Evolutionary conservation across 257 asterid genomes (phyloP).

Genomic region (Eustoma russellianum): DNA sequence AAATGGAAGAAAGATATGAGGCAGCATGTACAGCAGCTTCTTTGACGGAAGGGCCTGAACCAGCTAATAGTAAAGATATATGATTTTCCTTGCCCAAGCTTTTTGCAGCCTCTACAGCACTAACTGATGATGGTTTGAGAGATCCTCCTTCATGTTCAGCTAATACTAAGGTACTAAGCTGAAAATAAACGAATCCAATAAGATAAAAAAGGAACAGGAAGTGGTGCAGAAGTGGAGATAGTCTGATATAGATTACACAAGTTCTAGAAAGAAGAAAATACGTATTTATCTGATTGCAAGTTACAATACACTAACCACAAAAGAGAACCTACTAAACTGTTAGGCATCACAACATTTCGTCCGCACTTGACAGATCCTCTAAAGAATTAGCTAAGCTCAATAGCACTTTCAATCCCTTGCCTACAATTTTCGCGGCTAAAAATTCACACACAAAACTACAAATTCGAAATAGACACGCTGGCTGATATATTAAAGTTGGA

Average conservation of each 20-base stretch:
- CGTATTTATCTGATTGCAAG: no score
- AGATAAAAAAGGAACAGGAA: not conserved
- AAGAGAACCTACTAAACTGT: no score
- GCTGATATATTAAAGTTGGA: no score
- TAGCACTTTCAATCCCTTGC: no score
- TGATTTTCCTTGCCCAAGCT: conserved; percentile 50
- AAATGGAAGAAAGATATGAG: conserved; percentile 64
- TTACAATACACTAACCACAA: no score
- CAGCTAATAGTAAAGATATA: conserved; percentile 70
- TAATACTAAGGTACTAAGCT: conserved; percentile 82
- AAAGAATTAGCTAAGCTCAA: no score
- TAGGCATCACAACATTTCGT: no score
- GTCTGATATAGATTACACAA: no score
- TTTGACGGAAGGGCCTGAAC: conserved; percentile 70
- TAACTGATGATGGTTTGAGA: conserved; percentile 53
- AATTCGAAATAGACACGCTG: no score
- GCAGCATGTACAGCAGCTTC: conserved; percentile 80
- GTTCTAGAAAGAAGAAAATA: not conserved
- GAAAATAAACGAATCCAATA: not conserved
- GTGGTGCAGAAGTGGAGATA: not conserved
- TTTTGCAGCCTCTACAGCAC: conserved; percentile 87
- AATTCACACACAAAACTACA: no score
- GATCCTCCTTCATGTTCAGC: conserved; percentile 78
- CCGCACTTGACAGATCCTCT: no score
- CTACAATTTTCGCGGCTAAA: no score